A percentile compares a stretch with the other conserved stretches of the same genome.
These are phyloP conservation scores for Botrytis medusae DNA, from an alignment of 2,329 filamentous ascomycete genomes.

Conservation along the genomic window DNA sequence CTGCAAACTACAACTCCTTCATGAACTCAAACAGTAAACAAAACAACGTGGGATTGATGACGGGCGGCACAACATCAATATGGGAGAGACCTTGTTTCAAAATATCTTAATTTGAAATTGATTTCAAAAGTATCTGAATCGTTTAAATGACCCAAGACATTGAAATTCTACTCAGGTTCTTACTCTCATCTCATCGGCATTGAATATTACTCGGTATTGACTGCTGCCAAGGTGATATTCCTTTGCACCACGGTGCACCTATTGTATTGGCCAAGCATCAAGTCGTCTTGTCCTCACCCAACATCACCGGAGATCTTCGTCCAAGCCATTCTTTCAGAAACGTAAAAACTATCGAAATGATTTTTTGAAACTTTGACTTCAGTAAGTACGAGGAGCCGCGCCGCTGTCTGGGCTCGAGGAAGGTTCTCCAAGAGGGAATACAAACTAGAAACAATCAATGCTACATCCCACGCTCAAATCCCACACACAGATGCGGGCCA, in stretches of 20 bases:
- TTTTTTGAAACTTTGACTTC: neutral
- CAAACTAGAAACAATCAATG: constrained; percentile 1
- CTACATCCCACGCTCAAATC: constrained; percentile 3
- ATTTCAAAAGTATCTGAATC: constrained; percentile 5
- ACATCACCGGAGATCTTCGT: neutral
- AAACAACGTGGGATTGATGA: constrained; percentile 8
- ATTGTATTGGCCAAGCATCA: constrained; percentile 13
- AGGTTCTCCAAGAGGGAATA: neutral
- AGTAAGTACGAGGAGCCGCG: neutral
- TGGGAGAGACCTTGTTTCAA: constrained; percentile 8
- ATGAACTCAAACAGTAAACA: constrained; percentile 14
- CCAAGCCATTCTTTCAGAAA: neutral
- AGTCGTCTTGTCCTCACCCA: neutral
- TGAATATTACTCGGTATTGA: constrained; percentile 11
- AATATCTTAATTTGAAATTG: neutral
- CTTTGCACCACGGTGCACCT: neutral
- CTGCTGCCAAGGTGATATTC: constrained; percentile 8
- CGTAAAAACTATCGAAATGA: constrained; percentile 6
- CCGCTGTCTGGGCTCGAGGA: constrained; percentile 3
- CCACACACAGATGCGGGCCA: neutral
- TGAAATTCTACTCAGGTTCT: neutral
- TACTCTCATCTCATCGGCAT: neutral
- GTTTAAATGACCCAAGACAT: constrained; percentile 4
- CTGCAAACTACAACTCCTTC: neutral
- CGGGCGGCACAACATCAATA: neutral